These are phyloP conservation scores for Grifola frondosa DNA, from an alignment of 1,284 basidiomycete genomes.

Conservation along the genomic window DNA sequence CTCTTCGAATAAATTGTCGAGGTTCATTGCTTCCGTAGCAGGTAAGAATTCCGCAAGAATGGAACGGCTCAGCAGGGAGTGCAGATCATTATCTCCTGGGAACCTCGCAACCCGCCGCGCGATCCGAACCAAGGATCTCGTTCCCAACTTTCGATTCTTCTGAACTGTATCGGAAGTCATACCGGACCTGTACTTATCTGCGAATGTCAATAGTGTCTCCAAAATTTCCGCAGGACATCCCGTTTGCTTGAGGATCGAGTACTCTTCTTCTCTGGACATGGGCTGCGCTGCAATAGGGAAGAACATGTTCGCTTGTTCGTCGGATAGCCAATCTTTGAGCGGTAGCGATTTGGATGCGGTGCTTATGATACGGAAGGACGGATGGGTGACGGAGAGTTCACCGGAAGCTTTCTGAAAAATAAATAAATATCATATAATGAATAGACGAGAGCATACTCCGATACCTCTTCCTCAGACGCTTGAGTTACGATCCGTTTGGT, in stretches of 20 bases:
- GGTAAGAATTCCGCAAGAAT: constrained; percentile 64
- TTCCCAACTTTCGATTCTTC: constrained; percentile 63
- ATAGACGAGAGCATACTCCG: constrained; percentile 8
- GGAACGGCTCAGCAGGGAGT: constrained; percentile 46
- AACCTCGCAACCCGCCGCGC: constrained; percentile 46
- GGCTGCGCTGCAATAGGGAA: constrained; percentile 58
- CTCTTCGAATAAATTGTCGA: constrained; percentile 53
- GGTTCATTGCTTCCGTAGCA: constrained; percentile 52
- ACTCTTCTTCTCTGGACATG: constrained; percentile 51
- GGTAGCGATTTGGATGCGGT: constrained; percentile 63
- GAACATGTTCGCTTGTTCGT: constrained; percentile 70
- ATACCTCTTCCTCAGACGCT: constrained; percentile 46
- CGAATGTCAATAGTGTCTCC: constrained; percentile 38
- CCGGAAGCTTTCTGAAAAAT: constrained; percentile 33
- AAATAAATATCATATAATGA: constrained; percentile 6
- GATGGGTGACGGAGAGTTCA: constrained; percentile 50
- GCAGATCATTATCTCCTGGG: constrained; percentile 47
- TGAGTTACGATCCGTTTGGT: constrained; percentile 54
- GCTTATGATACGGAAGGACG: constrained; percentile 58
- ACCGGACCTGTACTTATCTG: constrained; percentile 53
- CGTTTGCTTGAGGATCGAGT: constrained; percentile 23
- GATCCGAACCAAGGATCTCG: constrained; percentile 56
- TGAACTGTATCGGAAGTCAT: constrained; percentile 54
- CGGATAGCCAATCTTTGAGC: constrained; percentile 62
- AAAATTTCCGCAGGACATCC: constrained; percentile 21